phyloP scores from a whole-genome alignment of 768 basidiomycete genomes.

The Pulveroboletus sp. region DNA sequence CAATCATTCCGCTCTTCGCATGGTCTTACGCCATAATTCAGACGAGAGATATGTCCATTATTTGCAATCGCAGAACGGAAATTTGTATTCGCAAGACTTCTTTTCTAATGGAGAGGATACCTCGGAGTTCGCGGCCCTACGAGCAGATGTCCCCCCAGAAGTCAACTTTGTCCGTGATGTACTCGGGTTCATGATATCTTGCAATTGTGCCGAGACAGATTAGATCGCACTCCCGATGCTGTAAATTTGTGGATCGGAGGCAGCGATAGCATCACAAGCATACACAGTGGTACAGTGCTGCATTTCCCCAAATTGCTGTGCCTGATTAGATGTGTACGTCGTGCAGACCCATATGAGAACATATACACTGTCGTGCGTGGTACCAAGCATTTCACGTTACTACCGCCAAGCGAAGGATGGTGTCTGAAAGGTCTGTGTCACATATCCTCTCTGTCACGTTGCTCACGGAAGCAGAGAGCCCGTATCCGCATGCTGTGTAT shows the following conservation, averaged over 20 bases:
- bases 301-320: background rate
- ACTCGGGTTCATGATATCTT: slow-evolving; percentile 41
- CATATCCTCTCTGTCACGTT: background rate
- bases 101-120: slow-evolving; percentile 34
- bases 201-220: background rate
- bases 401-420: slow-evolving; percentile 89
- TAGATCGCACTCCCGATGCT: slow-evolving; percentile 74
- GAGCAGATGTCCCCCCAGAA: slow-evolving; percentile 64
- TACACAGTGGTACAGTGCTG: slow-evolving; percentile 70
- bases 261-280: slow-evolving; percentile 70
- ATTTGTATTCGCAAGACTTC: slow-evolving; percentile 56
- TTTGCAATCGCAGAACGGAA: slow-evolving; percentile 92
- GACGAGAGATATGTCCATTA: slow-evolving; percentile 50
- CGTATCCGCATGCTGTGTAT: slow-evolving; percentile 69
- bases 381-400: slow-evolving; percentile 78
- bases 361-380: slow-evolving; percentile 87
- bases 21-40: background rate
- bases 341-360: slow-evolving; percentile 86
- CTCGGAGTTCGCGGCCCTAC: slow-evolving; percentile 64
- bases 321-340: background rate
- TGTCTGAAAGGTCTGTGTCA: slow-evolving; percentile 65
- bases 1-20: background rate
- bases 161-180: slow-evolving; percentile 77
- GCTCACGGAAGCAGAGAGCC: slow-evolving; percentile 42
- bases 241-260: slow-evolving; percentile 94